Evolutionary conservation across 1,284 basidiomycete species (phyloP).

Genomic region (Ustilago cynodontis): DNA sequence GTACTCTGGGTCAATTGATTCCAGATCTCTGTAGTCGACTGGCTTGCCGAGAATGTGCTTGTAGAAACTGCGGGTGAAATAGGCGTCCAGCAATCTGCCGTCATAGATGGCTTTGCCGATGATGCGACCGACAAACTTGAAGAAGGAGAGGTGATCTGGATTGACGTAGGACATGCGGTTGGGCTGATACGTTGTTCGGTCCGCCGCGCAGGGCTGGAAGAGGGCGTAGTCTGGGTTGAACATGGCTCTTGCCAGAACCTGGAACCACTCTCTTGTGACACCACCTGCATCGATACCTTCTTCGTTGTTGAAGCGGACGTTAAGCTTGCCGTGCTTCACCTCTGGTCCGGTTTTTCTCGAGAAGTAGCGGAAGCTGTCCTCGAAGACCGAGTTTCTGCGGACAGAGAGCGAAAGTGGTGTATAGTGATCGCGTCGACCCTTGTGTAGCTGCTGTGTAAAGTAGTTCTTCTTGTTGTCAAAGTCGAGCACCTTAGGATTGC

Average conservation of each 20-base stretch:
- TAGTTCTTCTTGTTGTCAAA: constrained; percentile 99
- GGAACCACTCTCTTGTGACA: constrained; percentile 98
- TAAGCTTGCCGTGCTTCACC: constrained; percentile 97
- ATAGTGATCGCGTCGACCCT: constrained; percentile 81
- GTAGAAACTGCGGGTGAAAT: constrained; percentile 79
- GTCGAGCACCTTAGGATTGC: constrained; percentile 96
- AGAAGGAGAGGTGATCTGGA: constrained; percentile 94
- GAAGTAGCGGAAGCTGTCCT: constrained; percentile 94
- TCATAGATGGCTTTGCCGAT: constrained; percentile 96
- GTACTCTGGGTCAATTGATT: constrained; percentile 75
- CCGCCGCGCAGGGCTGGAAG: constrained; percentile 89
- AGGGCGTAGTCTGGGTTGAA: constrained; percentile 99
- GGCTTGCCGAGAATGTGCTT: constrained; percentile 68
- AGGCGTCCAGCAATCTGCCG: constrained; percentile 93
- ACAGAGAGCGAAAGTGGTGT: constrained; percentile 90
- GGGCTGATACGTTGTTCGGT: constrained; percentile 93
- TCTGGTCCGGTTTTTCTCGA: constrained; percentile 92
- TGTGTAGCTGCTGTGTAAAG: constrained; percentile 95
- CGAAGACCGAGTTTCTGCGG: constrained; percentile 91
- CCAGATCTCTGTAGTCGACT: constrained; percentile 68
- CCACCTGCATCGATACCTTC: constrained; percentile 99
- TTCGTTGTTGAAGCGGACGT: constrained; percentile 95
- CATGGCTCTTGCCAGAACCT: constrained; percentile 96
- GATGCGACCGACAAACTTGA: constrained; percentile 97
- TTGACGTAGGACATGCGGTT: constrained; percentile 88